Evolutionary conservation across 23 red algal genomes (phyloP), one percentile per base, ranked within the genome.

Genomic region (Gracilaria gracilis): DNA sequence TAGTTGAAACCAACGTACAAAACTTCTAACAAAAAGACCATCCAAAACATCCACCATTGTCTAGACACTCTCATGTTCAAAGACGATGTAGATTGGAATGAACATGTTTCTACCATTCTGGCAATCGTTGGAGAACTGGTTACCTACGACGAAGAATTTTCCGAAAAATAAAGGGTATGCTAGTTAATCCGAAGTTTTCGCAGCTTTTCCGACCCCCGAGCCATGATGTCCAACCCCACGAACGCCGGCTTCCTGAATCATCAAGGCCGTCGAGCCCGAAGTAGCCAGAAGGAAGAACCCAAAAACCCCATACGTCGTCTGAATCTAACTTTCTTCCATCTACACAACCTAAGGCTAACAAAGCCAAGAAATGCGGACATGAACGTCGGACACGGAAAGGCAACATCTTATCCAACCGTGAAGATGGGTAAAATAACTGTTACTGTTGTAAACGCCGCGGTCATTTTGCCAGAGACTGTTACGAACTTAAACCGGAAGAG

Each of bases 1-100:
- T 19, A 87, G 65, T 75, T 87, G 31, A 17, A 74, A 23, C 29
- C 0, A 23, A 44, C 58, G 23, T 87, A 74, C 66, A 74, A n/a
- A 14, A 72, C 13, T 8, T 47, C 67, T 23, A 87, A 73, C 54
- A 40, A 0, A 49, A 61, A 87, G 0, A 8, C 61, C 0, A 40
- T 72, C 12, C 21, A 62, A 55, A 75, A 75, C 57, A 69, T 75
- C 66, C 36, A 0, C 0, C 38, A 54, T 34, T 29, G 44, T 9
- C 46, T 87, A 21, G 61, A 87, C 42, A 73, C 55, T 13, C 31
- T 87, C n/a, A 0, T 87, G 19, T 87, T 47, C 83, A 53, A 76
- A 25, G 55, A 76, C 44, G 9, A 69, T 73, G 62, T 53, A 0
- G 34, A 87, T 11, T 87, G 35, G 28, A 40, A 73, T 32, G 48